Percentiles rank a stretch among this genome's conserved stretches.
Conservation (phyloP, 805 yeast species). For the Wickerhamomyces queroliae region DNA sequence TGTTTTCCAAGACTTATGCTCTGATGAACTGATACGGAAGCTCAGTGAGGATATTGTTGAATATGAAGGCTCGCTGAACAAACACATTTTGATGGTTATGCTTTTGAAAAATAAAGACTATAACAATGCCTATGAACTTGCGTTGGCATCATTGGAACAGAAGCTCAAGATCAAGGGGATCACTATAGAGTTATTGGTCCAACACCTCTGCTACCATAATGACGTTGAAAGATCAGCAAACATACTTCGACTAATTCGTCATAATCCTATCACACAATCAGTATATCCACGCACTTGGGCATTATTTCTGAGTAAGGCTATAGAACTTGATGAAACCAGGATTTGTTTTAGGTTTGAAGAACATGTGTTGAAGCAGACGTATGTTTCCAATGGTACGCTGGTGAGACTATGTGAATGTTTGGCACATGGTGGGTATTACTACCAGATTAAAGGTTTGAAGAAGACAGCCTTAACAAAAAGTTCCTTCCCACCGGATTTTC, state of each 20-base stretch:
- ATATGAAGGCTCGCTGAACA: not conserved
- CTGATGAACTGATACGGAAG: not conserved
- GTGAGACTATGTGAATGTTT: slow-evolving; percentile 10
- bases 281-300: slow-evolving; percentile 12
- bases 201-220: slow-evolving; percentile 5
- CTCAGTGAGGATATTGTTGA: not conserved
- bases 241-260: slow-evolving; percentile 2
- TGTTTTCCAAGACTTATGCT: not conserved
- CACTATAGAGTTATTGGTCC: slow-evolving; percentile 12
- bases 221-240: slow-evolving; percentile 5
- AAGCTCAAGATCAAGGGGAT: not conserved
- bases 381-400: slow-evolving; percentile 12
- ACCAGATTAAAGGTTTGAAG: slow-evolving; percentile 9
- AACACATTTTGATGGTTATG: not conserved
- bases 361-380: slow-evolving; percentile 4
- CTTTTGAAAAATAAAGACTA: not conserved
- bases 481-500: slow-evolving; percentile 1
- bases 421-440: not conserved
- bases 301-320: slow-evolving; percentile 7
- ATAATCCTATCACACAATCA: no score
- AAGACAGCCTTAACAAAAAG: slow-evolving; percentile 2
- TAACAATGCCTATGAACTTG: not conserved
- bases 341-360: slow-evolving; percentile 5
- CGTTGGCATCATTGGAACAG: not conserved
- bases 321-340: slow-evolving; percentile 3